A percentile compares a stretch with the other conserved stretches of the same genome.
Conservation (phyloP, 176 grass and related monocot genomes). For the Avena atlantica region DNA sequence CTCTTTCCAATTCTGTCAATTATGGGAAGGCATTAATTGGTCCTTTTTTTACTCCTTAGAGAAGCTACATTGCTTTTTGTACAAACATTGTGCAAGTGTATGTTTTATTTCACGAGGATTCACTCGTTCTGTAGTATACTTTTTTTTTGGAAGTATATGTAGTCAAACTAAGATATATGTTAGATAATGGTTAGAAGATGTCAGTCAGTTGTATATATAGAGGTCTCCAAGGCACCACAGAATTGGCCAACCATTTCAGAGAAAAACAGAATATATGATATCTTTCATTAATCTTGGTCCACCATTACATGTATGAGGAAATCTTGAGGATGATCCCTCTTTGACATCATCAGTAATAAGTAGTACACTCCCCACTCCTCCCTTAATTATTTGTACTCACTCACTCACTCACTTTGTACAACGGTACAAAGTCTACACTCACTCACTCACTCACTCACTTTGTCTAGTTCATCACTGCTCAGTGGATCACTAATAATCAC, state of each 20-base stretch:
- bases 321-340: neutral
- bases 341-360: neutral
- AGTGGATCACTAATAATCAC: neutral
- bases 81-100: neutral
- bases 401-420: neutral
- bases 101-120: neutral
- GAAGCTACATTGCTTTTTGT: neutral
- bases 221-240: neutral
- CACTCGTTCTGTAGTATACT: neutral
- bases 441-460: neutral
- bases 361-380: neutral
- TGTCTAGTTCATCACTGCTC: neutral
- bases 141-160: neutral
- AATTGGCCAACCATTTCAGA: neutral
- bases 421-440: neutral
- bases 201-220: too few relatives aligned
- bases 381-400: neutral
- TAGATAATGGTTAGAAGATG: neutral
- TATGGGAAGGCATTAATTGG: neutral
- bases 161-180: neutral
- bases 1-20: neutral
- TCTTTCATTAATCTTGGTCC: neutral
- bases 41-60: neutral
- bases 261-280: too few relatives aligned
- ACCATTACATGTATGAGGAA: neutral